Percentiles rank a stretch among this genome's conserved stretches.
These are phyloP conservation scores for Pseudogymnoascus sp. DNA, from an alignment of 2,329 filamentous ascomycete genomes.

Conservation along the genomic window DNA sequence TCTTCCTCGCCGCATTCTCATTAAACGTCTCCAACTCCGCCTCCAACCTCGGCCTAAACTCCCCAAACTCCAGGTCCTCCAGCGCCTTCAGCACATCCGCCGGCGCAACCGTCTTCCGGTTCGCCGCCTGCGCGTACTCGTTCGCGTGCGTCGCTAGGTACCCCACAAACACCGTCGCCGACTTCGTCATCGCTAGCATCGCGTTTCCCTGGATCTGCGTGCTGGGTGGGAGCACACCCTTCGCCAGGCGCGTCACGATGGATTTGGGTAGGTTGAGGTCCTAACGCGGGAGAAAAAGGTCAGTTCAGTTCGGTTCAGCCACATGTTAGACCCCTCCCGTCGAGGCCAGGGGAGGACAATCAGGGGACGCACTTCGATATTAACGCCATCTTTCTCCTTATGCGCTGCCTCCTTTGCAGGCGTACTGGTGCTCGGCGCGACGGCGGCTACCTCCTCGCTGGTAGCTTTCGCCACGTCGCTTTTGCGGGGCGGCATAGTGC, in stretches of 20 bases:
- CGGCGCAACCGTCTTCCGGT: slow-evolving; percentile 72
- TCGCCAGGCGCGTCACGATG: slow-evolving; percentile 71
- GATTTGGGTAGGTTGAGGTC: slow-evolving; percentile 73
- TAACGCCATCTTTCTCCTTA: slow-evolving; percentile 26
- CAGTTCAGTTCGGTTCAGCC: not conserved
- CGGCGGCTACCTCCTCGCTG: slow-evolving; percentile 31
- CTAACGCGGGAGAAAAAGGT: slow-evolving; percentile 32
- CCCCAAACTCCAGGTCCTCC: slow-evolving; percentile 59
- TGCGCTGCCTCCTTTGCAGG: slow-evolving; percentile 23
- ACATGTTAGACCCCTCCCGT: not conserved
- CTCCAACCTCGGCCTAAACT: slow-evolving; percentile 65
- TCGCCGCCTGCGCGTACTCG: slow-evolving; percentile 57
- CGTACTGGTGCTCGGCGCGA: slow-evolving; percentile 34
- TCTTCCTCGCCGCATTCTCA: slow-evolving; percentile 13
- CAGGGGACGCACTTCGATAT: slow-evolving; percentile 42
- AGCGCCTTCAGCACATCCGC: slow-evolving; percentile 70
- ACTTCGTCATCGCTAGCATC: slow-evolving; percentile 70
- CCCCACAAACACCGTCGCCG: slow-evolving; percentile 76
- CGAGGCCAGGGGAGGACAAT: not conserved
- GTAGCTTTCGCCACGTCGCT: slow-evolving; percentile 43
- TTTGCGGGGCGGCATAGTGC: slow-evolving; percentile 49
- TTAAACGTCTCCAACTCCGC: slow-evolving; percentile 49
- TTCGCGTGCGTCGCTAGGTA: slow-evolving; percentile 70
- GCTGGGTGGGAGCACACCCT: slow-evolving; percentile 71
- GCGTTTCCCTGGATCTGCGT: slow-evolving; percentile 81